These are phyloP conservation scores for Mucuna pruriens DNA, from an alignment of 306 rosid species.

Conservation along the genomic window DNA sequence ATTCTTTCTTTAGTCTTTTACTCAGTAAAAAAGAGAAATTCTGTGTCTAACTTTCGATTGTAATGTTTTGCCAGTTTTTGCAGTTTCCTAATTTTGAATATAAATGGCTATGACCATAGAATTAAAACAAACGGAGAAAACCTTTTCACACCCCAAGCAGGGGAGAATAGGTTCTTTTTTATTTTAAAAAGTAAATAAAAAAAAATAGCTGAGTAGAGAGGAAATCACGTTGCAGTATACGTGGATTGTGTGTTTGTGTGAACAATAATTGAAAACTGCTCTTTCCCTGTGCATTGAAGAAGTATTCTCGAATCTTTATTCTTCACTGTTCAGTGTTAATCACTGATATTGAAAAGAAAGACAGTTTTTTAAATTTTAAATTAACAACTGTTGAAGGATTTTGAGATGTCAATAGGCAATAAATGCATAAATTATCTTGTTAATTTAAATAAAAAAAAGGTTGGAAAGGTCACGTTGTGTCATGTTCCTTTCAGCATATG, in stretches of 20 bases:
- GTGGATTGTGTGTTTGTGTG: background rate
- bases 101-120: background rate
- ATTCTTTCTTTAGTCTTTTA: background rate
- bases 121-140: background rate
- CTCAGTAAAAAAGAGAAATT: background rate
- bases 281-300: background rate
- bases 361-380: background rate
- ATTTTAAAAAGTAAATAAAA: no score
- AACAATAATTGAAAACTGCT: background rate
- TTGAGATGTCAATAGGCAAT: background rate
- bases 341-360: background rate
- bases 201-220: background rate
- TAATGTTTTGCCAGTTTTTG: background rate
- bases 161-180: no score
- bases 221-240: background rate
- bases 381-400: background rate
- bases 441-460: background rate
- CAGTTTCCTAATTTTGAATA: background rate
- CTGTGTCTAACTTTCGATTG: background rate
- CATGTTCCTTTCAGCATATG: background rate
- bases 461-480: constrained; percentile 1
- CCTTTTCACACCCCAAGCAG: background rate
- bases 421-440: constrained; percentile 3
- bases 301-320: background rate
- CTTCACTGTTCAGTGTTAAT: no score